These are phyloP conservation scores for Smithsoniella earleae DNA, from an alignment of 163 green algal species.

Conservation along the genomic window DNA sequence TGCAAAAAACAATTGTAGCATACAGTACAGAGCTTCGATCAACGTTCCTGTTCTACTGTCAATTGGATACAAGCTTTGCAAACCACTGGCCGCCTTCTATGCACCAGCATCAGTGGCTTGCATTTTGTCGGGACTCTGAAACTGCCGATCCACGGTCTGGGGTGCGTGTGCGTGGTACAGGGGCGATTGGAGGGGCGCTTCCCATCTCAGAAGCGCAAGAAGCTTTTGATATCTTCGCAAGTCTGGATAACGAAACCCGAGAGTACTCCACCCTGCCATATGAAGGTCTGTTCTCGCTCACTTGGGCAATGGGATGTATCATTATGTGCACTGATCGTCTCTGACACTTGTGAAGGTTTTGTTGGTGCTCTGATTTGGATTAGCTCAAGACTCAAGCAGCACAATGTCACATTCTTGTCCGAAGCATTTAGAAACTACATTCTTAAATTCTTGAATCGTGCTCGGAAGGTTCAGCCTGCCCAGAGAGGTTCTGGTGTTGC, in stretches of 20 bases:
- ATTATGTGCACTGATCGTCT: too few species aligned
- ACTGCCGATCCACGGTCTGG: conserved; percentile 7
- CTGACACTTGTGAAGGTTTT: background rate
- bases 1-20: conserved; percentile 1
- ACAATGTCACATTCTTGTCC: conserved; percentile 2
- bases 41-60: conserved; percentile 23
- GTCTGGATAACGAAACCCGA: background rate
- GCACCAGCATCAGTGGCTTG: conserved; percentile 20
- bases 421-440: background rate
- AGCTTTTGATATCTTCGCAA: conserved; percentile 19
- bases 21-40: background rate
- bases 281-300: too few species aligned
- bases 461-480: background rate
- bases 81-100: conserved; percentile 25
- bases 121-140: conserved; percentile 15
- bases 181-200: background rate
- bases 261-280: conserved; percentile 8
- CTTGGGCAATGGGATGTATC: too few species aligned
- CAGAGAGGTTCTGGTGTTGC: too few species aligned
- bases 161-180: background rate
- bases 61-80: background rate
- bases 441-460: background rate
- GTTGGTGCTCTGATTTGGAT: conserved; percentile 27
- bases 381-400: conserved; percentile 5
- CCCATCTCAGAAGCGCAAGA: conserved; percentile 26